Evolutionary conservation across 2,329 filamentous ascomycete genomes (phyloP).

Genomic region (Nakataea oryzae): DNA sequence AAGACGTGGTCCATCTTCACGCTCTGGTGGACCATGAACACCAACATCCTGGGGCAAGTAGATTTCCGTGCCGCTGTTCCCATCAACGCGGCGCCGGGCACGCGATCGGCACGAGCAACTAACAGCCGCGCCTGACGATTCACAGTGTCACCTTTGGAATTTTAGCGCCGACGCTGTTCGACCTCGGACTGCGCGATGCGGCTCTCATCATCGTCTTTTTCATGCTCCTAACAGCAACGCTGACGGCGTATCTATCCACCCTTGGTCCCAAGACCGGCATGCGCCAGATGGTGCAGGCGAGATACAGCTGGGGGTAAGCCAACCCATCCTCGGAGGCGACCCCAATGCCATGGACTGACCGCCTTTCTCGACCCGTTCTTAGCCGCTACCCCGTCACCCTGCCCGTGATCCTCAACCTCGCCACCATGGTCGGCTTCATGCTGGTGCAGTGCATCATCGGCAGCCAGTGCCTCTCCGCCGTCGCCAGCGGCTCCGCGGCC

Average conservation of each 20-base stretch:
- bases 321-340: neutral
- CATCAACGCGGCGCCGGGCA: neutral
- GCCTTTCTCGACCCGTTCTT: neutral
- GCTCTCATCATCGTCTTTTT: slow-evolving; percentile 55
- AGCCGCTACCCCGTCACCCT: slow-evolving; percentile 46
- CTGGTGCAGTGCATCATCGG: slow-evolving; percentile 52
- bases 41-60: slow-evolving; percentile 33
- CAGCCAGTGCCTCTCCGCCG: slow-evolving; percentile 46
- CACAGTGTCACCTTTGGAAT: slow-evolving; percentile 48
- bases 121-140: neutral
- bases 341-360: neutral
- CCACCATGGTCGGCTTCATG: slow-evolving; percentile 52
- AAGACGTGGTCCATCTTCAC: slow-evolving; percentile 34
- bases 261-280: slow-evolving; percentile 52
- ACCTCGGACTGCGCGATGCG: slow-evolving; percentile 43
- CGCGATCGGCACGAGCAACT: neutral
- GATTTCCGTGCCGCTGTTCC: neutral
- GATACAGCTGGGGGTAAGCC: slow-evolving; percentile 48
- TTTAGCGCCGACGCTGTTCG: slow-evolving; percentile 40
- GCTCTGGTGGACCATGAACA: slow-evolving; percentile 36
- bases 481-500: slow-evolving; percentile 25
- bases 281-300: slow-evolving; percentile 55
- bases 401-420: slow-evolving; percentile 52
- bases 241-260: slow-evolving; percentile 46
- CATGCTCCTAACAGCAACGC: slow-evolving; percentile 39